Evolutionary conservation across 768 basidiomycete genomes (phyloP).

Genomic region (Peribolospora kevripleyi): DNA sequence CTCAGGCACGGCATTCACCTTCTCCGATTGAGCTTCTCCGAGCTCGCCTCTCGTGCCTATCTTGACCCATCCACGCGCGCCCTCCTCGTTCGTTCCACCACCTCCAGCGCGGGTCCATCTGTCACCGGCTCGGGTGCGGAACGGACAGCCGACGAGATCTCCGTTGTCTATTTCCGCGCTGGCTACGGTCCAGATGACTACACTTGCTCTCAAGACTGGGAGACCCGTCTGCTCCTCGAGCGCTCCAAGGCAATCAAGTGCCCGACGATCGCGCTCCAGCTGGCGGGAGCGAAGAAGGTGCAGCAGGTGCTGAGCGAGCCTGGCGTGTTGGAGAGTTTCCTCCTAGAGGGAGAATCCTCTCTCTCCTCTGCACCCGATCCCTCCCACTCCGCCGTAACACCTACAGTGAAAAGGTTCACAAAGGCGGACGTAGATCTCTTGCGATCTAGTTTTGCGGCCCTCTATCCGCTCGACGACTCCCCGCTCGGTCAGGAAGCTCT

Average conservation of each 20-base stretch:
- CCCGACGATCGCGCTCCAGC: slow-evolving; percentile 65
- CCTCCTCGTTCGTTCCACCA: slow-evolving; percentile 12
- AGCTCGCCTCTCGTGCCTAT: slow-evolving; percentile 36
- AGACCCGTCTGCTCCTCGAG: slow-evolving; percentile 53
- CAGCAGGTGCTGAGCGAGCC: slow-evolving; percentile 54
- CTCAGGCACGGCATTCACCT: slow-evolving; percentile 47
- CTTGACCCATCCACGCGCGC: slow-evolving; percentile 20
- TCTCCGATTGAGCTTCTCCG: slow-evolving; percentile 25
- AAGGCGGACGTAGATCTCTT: slow-evolving; percentile 21
- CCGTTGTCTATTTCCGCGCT: slow-evolving; percentile 71
- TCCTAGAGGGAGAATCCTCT: slow-evolving; percentile 15
- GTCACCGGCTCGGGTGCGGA: slow-evolving; percentile 13
- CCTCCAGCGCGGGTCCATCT: slow-evolving; percentile 15
- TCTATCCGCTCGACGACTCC: slow-evolving; percentile 48
- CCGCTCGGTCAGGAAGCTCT: slow-evolving; percentile 25
- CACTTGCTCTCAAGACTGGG: slow-evolving; percentile 38
- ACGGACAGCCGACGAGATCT: slow-evolving; percentile 35
- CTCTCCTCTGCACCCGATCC: background rate
- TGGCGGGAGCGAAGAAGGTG: slow-evolving; percentile 90
- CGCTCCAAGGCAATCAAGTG: slow-evolving; percentile 72
- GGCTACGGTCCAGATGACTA: slow-evolving; percentile 71
- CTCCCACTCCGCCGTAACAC: too few species aligned
- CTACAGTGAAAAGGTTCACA: background rate
- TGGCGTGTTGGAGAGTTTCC: slow-evolving; percentile 48
- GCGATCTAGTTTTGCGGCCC: slow-evolving; percentile 55